These are phyloP conservation scores for Euphorbia pulcherrima DNA, from an alignment of 345 rosid species.

Conservation along the genomic window DNA sequence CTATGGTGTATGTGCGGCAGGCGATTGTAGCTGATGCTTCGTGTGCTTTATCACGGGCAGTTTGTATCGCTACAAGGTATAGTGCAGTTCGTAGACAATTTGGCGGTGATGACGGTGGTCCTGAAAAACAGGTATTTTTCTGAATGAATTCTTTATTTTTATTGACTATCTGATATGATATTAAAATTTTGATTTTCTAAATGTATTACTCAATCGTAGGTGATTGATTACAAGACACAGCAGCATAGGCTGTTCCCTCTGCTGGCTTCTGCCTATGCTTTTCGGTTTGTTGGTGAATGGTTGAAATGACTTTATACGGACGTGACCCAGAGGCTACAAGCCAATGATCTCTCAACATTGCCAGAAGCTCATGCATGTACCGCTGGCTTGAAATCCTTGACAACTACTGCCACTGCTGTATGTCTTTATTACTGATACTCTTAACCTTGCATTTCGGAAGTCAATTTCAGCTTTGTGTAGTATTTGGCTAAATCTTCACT, in stretches of 20 bases:
- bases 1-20: slow-evolving; percentile 92
- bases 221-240: slow-evolving; percentile 95
- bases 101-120: slow-evolving; percentile 65
- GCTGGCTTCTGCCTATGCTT: slow-evolving; percentile 99
- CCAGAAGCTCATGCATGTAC: slow-evolving; percentile 99
- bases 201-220: slow-evolving; percentile 41
- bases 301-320: slow-evolving; percentile 88
- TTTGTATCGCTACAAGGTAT: slow-evolving; percentile 95
- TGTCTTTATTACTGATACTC: slow-evolving; percentile 19
- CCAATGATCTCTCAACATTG: slow-evolving; percentile 83
- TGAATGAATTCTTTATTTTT: neutral
- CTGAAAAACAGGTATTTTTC: slow-evolving; percentile 73
- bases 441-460: neutral
- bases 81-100: slow-evolving; percentile 97
- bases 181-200: slow-evolving; percentile 5
- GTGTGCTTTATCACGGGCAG: slow-evolving; percentile 76
- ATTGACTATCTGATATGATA: neutral
- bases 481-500: neutral
- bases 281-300: slow-evolving; percentile 97
- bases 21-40: slow-evolving; percentile 89
- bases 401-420: slow-evolving; percentile 92
- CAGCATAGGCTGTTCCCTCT: slow-evolving; percentile 94
- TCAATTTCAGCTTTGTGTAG: neutral
- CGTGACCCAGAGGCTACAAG: slow-evolving; percentile 81
- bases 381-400: slow-evolving; percentile 95